phyloP scores from a whole-genome alignment of 2,329 filamentous ascomycete species.

The Aureobasidium vineae region DNA sequence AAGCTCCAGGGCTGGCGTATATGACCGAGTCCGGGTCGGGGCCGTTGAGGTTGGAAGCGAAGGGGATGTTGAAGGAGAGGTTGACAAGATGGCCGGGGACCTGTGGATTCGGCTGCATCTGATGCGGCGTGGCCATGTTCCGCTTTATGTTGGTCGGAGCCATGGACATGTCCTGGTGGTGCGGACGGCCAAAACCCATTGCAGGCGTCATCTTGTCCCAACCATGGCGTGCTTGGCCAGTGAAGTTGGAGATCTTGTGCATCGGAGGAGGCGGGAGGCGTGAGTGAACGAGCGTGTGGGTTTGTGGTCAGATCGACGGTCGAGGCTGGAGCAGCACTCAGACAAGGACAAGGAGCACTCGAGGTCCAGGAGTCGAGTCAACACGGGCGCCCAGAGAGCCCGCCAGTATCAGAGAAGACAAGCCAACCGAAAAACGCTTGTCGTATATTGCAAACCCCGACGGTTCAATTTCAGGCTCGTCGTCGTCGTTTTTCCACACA shows the following conservation, averaged over 20 bases:
- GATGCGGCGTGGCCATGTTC: slow-evolving; percentile 47
- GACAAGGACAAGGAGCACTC: slow-evolving; percentile 3
- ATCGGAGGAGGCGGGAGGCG: slow-evolving; percentile 41
- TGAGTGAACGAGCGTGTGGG: slow-evolving; percentile 22
- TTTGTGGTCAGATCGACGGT: slow-evolving; percentile 16
- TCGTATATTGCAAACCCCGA: not conserved
- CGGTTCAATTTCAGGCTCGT: not conserved
- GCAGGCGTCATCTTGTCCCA: slow-evolving; percentile 66
- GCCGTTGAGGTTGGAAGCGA: slow-evolving; percentile 85
- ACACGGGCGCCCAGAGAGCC: slow-evolving; percentile 23
- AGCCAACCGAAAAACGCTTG: slow-evolving; percentile 1
- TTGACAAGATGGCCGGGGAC: slow-evolving; percentile 76
- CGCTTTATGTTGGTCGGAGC: slow-evolving; percentile 55
- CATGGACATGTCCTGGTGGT: slow-evolving; percentile 30
- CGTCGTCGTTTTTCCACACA: slow-evolving; percentile 21
- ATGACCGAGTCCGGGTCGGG: slow-evolving; percentile 94
- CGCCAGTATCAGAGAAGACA: slow-evolving; percentile 14
- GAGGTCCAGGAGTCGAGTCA: not conserved
- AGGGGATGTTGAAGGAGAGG: slow-evolving; percentile 96
- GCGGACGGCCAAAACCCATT: slow-evolving; percentile 54
- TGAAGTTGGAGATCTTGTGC: slow-evolving; percentile 69
- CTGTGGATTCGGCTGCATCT: slow-evolving; percentile 56
- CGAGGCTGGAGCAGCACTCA: slow-evolving; percentile 18
- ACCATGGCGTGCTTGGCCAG: slow-evolving; percentile 63
- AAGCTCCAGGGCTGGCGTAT: slow-evolving; percentile 82